These are phyloP conservation scores for Lenzites betulinus DNA, from an alignment of 768 basidiomycete species.

Conservation along the genomic window DNA sequence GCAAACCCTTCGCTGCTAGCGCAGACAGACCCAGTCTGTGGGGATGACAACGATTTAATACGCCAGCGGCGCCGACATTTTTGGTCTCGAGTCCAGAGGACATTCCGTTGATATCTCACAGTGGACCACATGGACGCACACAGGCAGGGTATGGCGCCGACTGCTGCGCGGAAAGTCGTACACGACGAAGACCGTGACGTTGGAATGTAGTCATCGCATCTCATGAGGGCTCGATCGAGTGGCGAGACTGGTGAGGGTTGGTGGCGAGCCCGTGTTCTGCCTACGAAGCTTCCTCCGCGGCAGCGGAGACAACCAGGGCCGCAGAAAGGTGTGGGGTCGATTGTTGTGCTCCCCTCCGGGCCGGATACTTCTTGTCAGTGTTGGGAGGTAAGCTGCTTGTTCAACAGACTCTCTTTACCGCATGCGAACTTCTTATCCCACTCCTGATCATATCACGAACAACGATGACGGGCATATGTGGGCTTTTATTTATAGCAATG, in stretches of 20 bases:
- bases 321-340: not conserved
- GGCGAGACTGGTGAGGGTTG: not conserved
- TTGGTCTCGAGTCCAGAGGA: too few species aligned
- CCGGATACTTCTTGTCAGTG: not conserved
- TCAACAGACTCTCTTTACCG: not conserved
- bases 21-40: not conserved
- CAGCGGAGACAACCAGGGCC: not conserved
- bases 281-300: not conserved
- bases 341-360: not conserved
- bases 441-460: slow-evolving; percentile 3
- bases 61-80: too few species aligned
- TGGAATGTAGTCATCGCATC: too few species aligned
- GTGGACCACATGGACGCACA: not conserved
- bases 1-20: not conserved
- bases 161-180: not conserved
- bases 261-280: not conserved
- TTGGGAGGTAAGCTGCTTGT: not conserved
- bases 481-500: slow-evolving; percentile 1
- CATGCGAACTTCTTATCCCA: not conserved
- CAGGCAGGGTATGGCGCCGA: not conserved
- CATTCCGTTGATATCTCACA: too few species aligned
- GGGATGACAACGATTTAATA: not conserved
- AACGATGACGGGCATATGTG: not conserved
- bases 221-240: too few species aligned
- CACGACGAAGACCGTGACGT: too few species aligned